Conservation (phyloP, 257 asterid genomes). For the Scutellaria baicalensis region DNA sequence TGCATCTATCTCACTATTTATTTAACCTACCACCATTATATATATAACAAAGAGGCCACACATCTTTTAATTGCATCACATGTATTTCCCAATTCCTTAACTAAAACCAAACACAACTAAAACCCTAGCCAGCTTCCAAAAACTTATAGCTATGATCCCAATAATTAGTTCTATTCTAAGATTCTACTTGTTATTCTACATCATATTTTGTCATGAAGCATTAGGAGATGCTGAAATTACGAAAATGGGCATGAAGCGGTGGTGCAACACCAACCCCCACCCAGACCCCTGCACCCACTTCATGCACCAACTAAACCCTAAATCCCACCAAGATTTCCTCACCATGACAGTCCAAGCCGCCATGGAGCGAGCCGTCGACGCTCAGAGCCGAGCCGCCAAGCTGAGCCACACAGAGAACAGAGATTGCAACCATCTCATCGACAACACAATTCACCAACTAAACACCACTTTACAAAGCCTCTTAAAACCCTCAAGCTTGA, state of each 20-base stretch:
- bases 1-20: background rate
- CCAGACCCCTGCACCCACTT: slow-evolving; percentile 46
- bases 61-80: too few relatives aligned
- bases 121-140: too few relatives aligned
- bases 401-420: slow-evolving; percentile 16
- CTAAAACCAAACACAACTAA: too few relatives aligned
- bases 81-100: too few relatives aligned
- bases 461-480: slow-evolving; percentile 31
- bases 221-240: background rate
- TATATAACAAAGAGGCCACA: too few relatives aligned
- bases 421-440: slow-evolving; percentile 52
- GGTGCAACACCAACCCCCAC: slow-evolving; percentile 70
- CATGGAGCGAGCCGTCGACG: slow-evolving; percentile 35
- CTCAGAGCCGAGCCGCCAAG: slow-evolving; percentile 19
- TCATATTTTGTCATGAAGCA: background rate
- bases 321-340: slow-evolving; percentile 35
- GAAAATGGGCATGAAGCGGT: slow-evolving; percentile 29
- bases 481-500: background rate
- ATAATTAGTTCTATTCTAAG: background rate
- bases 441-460: slow-evolving; percentile 41
- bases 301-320: slow-evolving; percentile 27
- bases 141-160: background rate
- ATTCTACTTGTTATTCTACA: slow-evolving; percentile 8
- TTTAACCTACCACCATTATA: too few relatives aligned
- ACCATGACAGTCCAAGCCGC: slow-evolving; percentile 45